Conservation (phyloP, 2,329 filamentous ascomycete species). For the Teratosphaeria epicoccoides region DNA sequence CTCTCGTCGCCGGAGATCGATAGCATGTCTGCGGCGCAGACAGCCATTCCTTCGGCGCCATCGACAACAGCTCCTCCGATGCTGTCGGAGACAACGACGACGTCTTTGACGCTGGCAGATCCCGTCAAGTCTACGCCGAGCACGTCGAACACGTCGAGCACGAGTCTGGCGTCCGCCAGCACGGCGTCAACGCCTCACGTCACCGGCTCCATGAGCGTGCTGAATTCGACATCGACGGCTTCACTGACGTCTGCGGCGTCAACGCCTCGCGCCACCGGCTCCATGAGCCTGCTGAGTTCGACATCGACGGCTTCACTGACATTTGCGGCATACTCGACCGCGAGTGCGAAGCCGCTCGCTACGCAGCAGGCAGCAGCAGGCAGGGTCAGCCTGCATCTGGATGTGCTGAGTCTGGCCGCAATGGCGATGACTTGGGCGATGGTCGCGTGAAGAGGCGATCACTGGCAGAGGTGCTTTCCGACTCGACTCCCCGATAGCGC, state of each 20-base stretch:
- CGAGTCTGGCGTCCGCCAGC: constrained; percentile 1
- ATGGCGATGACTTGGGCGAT: background rate
- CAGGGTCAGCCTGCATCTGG: background rate
- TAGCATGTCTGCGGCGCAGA: too few species aligned
- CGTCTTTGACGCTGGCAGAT: background rate
- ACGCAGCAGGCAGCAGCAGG: background rate
- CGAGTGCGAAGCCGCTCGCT: background rate
- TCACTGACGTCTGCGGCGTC: background rate
- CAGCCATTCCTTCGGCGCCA: background rate
- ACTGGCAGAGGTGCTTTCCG: background rate
- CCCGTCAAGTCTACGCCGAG: background rate
- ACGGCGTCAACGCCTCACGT: constrained; percentile 3
- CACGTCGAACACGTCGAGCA: background rate
- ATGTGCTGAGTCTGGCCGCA: background rate
- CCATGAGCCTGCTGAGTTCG: background rate
- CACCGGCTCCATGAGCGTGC: constrained; percentile 7
- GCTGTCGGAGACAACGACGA: too few species aligned
- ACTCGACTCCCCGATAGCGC: background rate
- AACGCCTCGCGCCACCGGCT: constrained; percentile 6
- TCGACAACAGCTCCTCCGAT: background rate
- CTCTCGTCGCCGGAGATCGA: too few species aligned
- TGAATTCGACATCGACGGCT: background rate
- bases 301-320: background rate
- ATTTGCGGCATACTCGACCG: background rate
- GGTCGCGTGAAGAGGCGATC: too few species aligned